phyloP scores from a whole-genome alignment of 2,329 filamentous ascomycete species.

The Ophiosphaerella narmari region DNA sequence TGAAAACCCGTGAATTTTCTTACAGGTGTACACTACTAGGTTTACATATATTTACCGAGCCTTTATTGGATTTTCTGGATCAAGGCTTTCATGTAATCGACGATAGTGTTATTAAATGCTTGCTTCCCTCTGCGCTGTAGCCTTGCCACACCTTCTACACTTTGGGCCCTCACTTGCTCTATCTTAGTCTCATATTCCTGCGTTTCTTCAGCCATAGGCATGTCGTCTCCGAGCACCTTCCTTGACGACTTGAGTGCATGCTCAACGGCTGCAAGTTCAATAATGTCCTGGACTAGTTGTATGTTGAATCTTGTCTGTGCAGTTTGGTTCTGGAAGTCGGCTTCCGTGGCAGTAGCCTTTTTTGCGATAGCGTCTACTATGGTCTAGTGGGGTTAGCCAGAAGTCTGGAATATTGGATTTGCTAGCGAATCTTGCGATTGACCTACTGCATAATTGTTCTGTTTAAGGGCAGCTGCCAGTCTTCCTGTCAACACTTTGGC shows the following conservation, averaged over 20 bases:
- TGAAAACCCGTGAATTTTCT: too few relatives aligned
- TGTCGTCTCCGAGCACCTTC: conserved; percentile 45
- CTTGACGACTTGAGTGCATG: conserved; percentile 51
- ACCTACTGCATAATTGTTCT: conserved; percentile 26
- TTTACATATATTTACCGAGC: too few relatives aligned
- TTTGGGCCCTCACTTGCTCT: conserved; percentile 10
- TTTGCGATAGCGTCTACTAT: conserved; percentile 9
- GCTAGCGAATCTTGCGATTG: neutral
- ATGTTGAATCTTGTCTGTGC: too few relatives aligned
- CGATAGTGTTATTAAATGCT: too few relatives aligned
- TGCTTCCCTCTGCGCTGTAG: neutral
- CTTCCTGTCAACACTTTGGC: conserved; percentile 48
- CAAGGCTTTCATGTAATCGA: too few relatives aligned
- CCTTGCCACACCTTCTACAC: conserved; percentile 5
- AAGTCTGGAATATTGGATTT: neutral
- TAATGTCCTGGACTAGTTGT: conserved; percentile 22
- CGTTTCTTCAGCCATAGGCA: conserved; percentile 35
- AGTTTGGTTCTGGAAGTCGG: conserved; percentile 10
- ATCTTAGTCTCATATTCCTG: conserved; percentile 16
- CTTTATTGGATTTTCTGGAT: too few relatives aligned
- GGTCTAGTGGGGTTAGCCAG: conserved; percentile 7
- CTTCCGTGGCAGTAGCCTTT: conserved; percentile 2
- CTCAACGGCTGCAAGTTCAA: conserved; percentile 45
- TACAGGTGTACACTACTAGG: too few relatives aligned
- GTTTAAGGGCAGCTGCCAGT: conserved; percentile 42